A percentile compares a stretch with the other conserved stretches of the same genome.
phyloP scores from a whole-genome alignment of 306 rosid species.

The Leucaena leucocephala region DNA sequence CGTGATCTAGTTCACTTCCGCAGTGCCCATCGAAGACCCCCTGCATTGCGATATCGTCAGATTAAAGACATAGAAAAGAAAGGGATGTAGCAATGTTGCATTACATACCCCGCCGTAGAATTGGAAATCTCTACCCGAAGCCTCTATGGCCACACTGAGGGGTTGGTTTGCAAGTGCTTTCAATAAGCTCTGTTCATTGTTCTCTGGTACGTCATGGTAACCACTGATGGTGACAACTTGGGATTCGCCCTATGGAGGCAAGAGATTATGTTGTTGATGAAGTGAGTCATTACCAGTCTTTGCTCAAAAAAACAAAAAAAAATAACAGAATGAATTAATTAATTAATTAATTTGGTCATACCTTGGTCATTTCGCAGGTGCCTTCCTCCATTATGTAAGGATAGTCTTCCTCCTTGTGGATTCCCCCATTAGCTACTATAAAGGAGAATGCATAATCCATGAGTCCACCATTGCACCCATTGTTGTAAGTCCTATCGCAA shows the following conservation, averaged over 20 bases:
- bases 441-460: constrained; percentile 74
- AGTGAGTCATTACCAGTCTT: neutral
- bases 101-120: constrained; percentile 80
- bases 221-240: constrained; percentile 74
- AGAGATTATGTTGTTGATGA: neutral
- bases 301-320: neutral
- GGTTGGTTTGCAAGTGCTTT: constrained; percentile 95
- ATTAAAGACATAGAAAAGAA: neutral
- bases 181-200: constrained; percentile 74
- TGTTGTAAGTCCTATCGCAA: constrained; percentile 66
- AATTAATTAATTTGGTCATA: constrained; percentile 8
- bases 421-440: constrained; percentile 56
- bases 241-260: constrained; percentile 53
- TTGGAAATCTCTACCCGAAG: constrained; percentile 85
- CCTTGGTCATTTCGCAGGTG: constrained; percentile 75
- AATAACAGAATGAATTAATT: no score
- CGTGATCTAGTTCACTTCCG: constrained; percentile 83
- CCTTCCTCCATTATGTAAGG: constrained; percentile 89
- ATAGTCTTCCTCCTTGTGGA: constrained; percentile 71
- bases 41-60: constrained; percentile 34
- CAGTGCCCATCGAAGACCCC: constrained; percentile 86
- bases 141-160: constrained; percentile 85
- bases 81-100: neutral
- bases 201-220: constrained; percentile 80
- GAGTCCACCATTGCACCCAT: constrained; percentile 77